Evolutionary conservation across 2,329 filamentous ascomycete genomes (phyloP), one percentile per base, ranked within the genome.

Genomic region (Pyrenochaeta sp.): DNA sequence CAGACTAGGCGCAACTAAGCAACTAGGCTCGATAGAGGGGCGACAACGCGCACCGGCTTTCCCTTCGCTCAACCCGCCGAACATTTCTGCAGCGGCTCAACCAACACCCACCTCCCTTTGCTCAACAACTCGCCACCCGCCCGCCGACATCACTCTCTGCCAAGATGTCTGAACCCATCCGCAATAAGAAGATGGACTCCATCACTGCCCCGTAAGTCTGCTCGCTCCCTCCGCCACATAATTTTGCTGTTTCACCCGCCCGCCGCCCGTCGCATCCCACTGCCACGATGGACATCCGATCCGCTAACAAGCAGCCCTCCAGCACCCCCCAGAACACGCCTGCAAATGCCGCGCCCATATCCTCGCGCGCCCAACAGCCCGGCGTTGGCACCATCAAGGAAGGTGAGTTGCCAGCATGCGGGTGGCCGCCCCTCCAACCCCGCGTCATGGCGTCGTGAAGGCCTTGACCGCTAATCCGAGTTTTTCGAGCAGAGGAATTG

Each of bases 251-350:
- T n/a, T n/a, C n/a, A n/a, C n/a, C n/a, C n/a, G n/a, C n/a, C n/a
- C 35, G 44, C 42, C 49, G 41, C 9, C 18, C 21, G 34, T 41
- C 30, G 26, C 46, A 41, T 35, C 51, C 45, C 45, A 55, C 48
- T 57, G 42, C 52, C 51, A 35, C 42, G 41, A 58, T 68, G 49
- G 51, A 65, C 44, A 49, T 72, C 60, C 57, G 72, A 49, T 61
- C 63, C 39, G 59, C 61, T 65, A 55, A 68, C 57, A 47, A 51
- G 46, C 31, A 44, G 18, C 43, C 60, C 37, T 50, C 70, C 74
- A 97, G 94, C 68, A 99, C 94, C 69, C 94, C 94, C 69, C 94
- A 99, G 78, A 99, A 99, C 81, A 99, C 94, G 43, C 94, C 94
- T 61, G 88, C 90, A 60, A 91, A 86, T 77, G 92, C 93, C 79